These are phyloP conservation scores for Clarireedia homoeocarpa DNA, from an alignment of 2,329 filamentous ascomycete genomes.

Conservation along the genomic window DNA sequence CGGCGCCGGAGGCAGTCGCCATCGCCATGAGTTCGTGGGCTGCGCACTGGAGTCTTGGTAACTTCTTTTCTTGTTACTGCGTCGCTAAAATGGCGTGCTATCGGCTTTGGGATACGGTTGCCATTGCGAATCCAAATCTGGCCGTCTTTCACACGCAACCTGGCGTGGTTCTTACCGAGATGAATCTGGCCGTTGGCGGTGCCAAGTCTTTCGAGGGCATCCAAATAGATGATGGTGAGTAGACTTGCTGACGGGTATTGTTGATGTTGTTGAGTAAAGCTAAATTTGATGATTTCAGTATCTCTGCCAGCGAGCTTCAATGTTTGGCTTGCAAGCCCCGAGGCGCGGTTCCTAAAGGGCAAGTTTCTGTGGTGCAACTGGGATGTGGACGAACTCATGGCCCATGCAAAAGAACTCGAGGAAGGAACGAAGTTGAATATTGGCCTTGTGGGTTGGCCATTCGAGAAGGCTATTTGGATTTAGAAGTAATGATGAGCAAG, in stretches of 20 bases:
- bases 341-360: slow-evolving; percentile 39
- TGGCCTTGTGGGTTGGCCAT: slow-evolving; percentile 18
- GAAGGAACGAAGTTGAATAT: slow-evolving; percentile 11
- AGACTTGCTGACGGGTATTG: neutral
- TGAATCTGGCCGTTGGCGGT: slow-evolving; percentile 24
- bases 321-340: slow-evolving; percentile 26
- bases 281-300: slow-evolving; percentile 15
- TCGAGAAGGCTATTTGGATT: neutral
- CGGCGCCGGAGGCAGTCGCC: neutral
- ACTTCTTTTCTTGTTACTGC: neutral
- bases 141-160: slow-evolving; percentile 31
- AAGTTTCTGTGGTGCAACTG: slow-evolving; percentile 42
- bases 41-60: neutral
- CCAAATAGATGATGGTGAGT: slow-evolving; percentile 27
- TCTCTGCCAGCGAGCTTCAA: slow-evolving; percentile 20
- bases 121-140: slow-evolving; percentile 22
- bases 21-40: neutral
- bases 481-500: too few species aligned
- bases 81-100: neutral
- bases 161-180: slow-evolving; percentile 25
- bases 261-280: slow-evolving; percentile 8
- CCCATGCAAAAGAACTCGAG: slow-evolving; percentile 26
- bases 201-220: slow-evolving; percentile 13
- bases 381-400: slow-evolving; percentile 43
- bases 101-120: neutral